phyloP scores from a whole-genome alignment of 257 asterid species.

The Solanum virginianum region DNA sequence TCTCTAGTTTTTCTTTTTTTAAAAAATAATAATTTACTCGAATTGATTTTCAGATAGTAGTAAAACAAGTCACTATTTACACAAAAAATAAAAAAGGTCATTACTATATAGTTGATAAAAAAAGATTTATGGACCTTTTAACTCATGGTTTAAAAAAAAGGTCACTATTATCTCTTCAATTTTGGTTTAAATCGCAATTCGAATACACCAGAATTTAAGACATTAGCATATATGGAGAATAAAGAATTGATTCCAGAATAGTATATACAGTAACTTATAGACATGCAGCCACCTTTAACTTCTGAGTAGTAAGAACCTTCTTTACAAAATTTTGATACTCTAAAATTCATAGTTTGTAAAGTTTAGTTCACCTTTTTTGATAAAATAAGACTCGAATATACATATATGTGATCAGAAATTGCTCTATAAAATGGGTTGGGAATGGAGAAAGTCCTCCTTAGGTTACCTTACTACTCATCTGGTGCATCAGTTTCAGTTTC shows the following conservation, averaged over 20 bases:
- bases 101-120: too few relatives aligned
- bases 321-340: neutral
- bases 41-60: neutral
- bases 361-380: neutral
- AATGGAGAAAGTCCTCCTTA: neutral
- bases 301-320: neutral
- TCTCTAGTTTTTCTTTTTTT: too few relatives aligned
- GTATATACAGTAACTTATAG: neutral
- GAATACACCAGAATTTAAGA: neutral
- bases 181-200: neutral
- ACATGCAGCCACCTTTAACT: neutral
- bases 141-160: too few relatives aligned
- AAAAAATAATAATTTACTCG: neutral
- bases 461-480: neutral
- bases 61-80: too few relatives aligned
- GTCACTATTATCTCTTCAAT: neutral
- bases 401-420: neutral
- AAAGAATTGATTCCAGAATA: too few relatives aligned
- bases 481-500: conserved; percentile 22
- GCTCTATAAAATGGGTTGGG: neutral
- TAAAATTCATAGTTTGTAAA: neutral
- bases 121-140: neutral
- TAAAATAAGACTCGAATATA: neutral
- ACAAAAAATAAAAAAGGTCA: too few relatives aligned
- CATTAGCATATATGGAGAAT: too few relatives aligned